Evolutionary conservation across 306 rosid species (phyloP), one percentile per base, ranked within the genome.

Genomic region (Astragalus membranaceus): DNA sequence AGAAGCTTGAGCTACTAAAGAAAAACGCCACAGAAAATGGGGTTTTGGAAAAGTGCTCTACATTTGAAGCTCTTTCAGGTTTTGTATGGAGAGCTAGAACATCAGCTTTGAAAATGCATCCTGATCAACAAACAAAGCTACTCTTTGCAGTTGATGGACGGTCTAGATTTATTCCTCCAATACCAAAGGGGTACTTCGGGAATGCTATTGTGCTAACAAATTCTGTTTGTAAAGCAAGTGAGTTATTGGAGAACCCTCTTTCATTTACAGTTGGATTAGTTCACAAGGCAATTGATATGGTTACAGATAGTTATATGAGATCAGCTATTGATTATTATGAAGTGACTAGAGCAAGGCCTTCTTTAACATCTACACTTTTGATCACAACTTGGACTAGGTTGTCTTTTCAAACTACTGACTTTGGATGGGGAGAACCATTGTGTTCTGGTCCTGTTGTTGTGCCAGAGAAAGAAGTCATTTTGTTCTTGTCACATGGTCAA

Each of bases 11-110:
- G 1, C 33, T 32, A 8, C 92, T 94, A 8, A 91, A 90, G 80
- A 83, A 81, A 64, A 84, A 30, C 4, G 96, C 84, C 48, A 59
- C 72, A 52, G 86, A 80, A 75, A 89, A 88, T 44, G 89, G 95
- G 35, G 76, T 63, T 63, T 44, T 94, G 9, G 55, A 81, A 0
- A 85, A 67, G 11, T 94, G 97, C 76, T 70, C 92, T 0, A 76
- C 82, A 17, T 94, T 91, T 42, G 89, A 85, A 75, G 92, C 88
- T 1, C 91, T 94, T 36, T 78, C 97, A 2, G 96, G 70, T 11
- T 91, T 94, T 74, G 96, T 94, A 0, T 91, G 99, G 99, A 87
- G 81, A 49, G 80, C 97, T 8, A 63, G 99, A 79, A 90, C 89
- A 2, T 63, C 44, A 61, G 82, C 98, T 2, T 50, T 94, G 4